Conservation (phyloP, 78 protist genomes). For the Mastigamoeba balamuthi region DNA sequence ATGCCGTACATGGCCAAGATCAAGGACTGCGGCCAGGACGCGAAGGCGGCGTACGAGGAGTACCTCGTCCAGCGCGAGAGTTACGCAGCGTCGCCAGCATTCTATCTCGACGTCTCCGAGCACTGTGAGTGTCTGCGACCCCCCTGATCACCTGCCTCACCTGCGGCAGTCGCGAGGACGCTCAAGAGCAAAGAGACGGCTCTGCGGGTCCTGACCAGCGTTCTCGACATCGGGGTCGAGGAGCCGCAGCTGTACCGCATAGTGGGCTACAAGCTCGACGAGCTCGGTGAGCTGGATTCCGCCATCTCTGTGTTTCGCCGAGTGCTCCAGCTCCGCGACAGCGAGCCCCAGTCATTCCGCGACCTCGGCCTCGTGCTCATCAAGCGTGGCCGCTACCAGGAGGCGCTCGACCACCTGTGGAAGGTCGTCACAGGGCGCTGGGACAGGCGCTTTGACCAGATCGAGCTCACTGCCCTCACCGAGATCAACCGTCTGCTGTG, state of each 20-base stretch:
- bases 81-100: neutral
- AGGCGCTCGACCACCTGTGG: conserved; percentile 2
- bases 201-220: neutral
- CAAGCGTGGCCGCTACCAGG: too few species aligned
- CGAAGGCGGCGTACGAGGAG: neutral
- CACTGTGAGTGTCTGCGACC: neutral
- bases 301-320: neutral
- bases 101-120: neutral
- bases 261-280: neutral
- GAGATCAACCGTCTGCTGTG: conserved; percentile 14
- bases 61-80: neutral
- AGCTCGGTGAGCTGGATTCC: neutral
- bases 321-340: neutral
- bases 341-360: neutral
- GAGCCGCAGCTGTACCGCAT: neutral
- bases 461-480: conserved; percentile 13
- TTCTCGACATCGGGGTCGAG: neutral
- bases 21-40: neutral
- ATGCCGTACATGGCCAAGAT: neutral
- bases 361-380: neutral
- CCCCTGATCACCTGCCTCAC: neutral
- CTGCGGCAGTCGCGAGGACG: neutral
- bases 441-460: conserved; percentile 5
- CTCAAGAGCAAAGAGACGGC: neutral
- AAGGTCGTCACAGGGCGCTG: conserved; percentile 7